Conservation (phyloP, 2,329 filamentous ascomycete genomes). For the Aspergillus hiratsukae region DNA sequence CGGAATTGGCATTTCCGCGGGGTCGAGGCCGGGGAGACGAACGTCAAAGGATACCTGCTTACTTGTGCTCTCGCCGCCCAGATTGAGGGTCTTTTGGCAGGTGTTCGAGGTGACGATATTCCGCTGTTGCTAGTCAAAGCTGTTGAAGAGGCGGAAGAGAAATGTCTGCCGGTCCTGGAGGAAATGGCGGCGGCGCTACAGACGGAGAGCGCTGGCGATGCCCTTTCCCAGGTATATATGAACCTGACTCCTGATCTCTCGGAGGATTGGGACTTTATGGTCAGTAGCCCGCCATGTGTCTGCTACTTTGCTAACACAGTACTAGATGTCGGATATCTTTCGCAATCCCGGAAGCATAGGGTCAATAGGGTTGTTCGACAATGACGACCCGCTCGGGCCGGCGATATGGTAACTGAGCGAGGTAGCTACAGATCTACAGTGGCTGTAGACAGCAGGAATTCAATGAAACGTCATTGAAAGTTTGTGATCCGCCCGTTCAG, state of each 20-base stretch:
- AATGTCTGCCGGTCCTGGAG: constrained; percentile 24
- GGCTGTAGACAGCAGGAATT: neutral
- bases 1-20: constrained; percentile 38
- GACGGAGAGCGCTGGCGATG: constrained; percentile 6
- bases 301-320: neutral
- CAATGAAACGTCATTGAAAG: neutral
- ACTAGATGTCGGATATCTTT: constrained; percentile 27
- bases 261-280: constrained; percentile 42
- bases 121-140: constrained; percentile 33
- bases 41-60: constrained; percentile 51
- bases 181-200: constrained; percentile 12
- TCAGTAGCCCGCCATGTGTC: constrained; percentile 21
- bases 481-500: neutral
- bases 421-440: neutral
- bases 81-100: constrained; percentile 38
- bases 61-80: constrained; percentile 37
- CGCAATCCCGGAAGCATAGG: constrained; percentile 21
- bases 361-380: constrained; percentile 15
- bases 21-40: constrained; percentile 50
- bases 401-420: neutral
- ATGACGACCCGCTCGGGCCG: neutral
- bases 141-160: constrained; percentile 30
- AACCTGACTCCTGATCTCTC: constrained; percentile 23
- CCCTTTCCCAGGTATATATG: constrained; percentile 17
- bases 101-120: constrained; percentile 36